Evolutionary conservation across 2,329 filamentous ascomycete genomes (phyloP).

Genomic region (Paecilomyces variotii): DNA sequence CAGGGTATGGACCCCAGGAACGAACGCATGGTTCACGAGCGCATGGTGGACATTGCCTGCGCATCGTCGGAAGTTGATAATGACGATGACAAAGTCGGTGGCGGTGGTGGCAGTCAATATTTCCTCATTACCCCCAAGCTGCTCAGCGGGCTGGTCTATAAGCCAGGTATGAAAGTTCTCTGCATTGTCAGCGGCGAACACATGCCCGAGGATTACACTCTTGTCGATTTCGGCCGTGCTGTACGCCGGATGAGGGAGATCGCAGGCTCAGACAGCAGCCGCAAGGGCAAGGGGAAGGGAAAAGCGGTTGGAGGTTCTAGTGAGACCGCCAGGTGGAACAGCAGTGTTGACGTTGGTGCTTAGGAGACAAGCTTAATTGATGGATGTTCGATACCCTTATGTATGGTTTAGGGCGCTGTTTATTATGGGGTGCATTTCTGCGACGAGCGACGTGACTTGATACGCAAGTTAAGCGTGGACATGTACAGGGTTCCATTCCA

Average conservation of each 20-base stretch:
- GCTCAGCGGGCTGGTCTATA: conserved; percentile 75
- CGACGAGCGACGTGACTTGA: neutral
- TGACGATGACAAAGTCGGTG: conserved; percentile 18
- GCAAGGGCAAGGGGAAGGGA: conserved; percentile 9
- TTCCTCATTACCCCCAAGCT: conserved; percentile 98
- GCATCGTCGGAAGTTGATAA: conserved; percentile 50
- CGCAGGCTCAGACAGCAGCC: conserved; percentile 6
- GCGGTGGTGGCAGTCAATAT: conserved; percentile 57
- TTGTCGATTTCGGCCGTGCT: conserved; percentile 30
- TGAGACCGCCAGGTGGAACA: neutral
- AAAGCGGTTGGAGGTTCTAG: neutral
- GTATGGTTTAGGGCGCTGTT: neutral
- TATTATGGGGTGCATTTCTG: neutral
- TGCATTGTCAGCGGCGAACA: conserved; percentile 85
- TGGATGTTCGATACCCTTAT: neutral
- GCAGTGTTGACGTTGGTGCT: neutral
- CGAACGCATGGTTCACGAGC: conserved; percentile 94
- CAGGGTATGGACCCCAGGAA: conserved; percentile 99
- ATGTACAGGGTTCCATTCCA: neutral
- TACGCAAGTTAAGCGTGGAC: too few relatives aligned
- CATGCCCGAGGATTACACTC: conserved; percentile 33
- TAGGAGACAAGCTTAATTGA: neutral
- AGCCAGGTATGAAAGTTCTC: conserved; percentile 83
- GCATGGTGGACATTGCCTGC: conserved; percentile 97
- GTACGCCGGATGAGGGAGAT: conserved; percentile 27